phyloP scores from a whole-genome alignment of 2,329 filamentous ascomycete genomes.

The Blastomyces emzantsi region DNA sequence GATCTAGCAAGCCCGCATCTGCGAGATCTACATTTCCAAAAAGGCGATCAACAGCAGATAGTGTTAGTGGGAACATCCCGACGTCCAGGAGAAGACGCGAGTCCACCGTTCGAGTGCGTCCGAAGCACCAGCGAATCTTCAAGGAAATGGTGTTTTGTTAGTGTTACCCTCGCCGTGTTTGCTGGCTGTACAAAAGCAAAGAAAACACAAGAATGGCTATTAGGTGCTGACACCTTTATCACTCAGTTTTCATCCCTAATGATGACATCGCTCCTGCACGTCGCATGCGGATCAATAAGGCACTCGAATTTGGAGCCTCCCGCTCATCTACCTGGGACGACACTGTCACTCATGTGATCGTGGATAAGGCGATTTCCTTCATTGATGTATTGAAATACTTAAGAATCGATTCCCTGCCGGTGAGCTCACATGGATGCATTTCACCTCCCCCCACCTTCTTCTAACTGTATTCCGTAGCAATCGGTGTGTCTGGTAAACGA shows the following conservation, averaged over 20 bases:
- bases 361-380: slow-evolving; percentile 60
- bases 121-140: slow-evolving; percentile 51
- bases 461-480: slow-evolving; percentile 21
- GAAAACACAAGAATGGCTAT: background rate
- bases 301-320: slow-evolving; percentile 62
- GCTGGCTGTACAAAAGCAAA: background rate
- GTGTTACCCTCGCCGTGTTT: slow-evolving; percentile 15
- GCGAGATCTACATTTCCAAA: background rate
- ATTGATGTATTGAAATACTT: slow-evolving; percentile 53
- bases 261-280: slow-evolving; percentile 61
- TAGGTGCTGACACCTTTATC: slow-evolving; percentile 10
- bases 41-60: background rate
- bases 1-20: background rate
- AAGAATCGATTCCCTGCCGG: slow-evolving; percentile 41
- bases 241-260: slow-evolving; percentile 64
- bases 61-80: background rate
- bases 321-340: slow-evolving; percentile 53
- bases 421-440: slow-evolving; percentile 24
- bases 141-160: slow-evolving; percentile 51
- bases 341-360: slow-evolving; percentile 66
- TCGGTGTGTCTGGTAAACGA: slow-evolving; percentile 54
- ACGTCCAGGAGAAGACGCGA: slow-evolving; percentile 23
- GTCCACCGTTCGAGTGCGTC: slow-evolving; percentile 37
- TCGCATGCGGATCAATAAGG: slow-evolving; percentile 62
- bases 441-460: background rate